Percentiles rank a stretch among this genome's conserved stretches.
Conservation (phyloP, 2,329 filamentous ascomycete species). For the Venturiaceae sp. region DNA sequence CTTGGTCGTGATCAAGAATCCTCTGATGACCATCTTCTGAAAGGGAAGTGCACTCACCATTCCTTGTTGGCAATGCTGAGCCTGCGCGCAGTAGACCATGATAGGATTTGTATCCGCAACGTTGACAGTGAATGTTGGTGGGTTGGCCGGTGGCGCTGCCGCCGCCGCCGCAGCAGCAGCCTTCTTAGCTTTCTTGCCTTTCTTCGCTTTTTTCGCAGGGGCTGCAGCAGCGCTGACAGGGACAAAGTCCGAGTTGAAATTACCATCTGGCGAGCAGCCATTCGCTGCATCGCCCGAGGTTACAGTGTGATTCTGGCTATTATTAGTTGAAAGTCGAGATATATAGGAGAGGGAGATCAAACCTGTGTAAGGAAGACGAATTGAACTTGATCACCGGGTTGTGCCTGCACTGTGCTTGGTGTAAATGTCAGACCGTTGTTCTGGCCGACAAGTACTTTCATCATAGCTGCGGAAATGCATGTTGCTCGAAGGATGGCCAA, state of each 20-base stretch:
- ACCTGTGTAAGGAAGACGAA: slow-evolving; percentile 28
- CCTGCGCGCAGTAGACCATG: slow-evolving; percentile 30
- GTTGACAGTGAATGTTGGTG: slow-evolving; percentile 19
- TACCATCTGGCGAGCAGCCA: slow-evolving; percentile 24
- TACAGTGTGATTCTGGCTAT: slow-evolving; percentile 23
- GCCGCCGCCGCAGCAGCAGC: neutral
- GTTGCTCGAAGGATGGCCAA: slow-evolving; percentile 17
- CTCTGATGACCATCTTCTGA: slow-evolving; percentile 30
- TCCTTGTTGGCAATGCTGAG: slow-evolving; percentile 24
- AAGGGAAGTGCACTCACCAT: slow-evolving; percentile 24
- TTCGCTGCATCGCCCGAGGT: slow-evolving; percentile 23
- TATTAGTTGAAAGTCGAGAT: neutral
- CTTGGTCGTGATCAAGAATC: slow-evolving; percentile 18
- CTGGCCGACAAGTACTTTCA: slow-evolving; percentile 21
- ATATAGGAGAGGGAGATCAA: neutral
- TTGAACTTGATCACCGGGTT: slow-evolving; percentile 25
- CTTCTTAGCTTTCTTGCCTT: neutral
- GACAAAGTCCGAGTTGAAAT: slow-evolving; percentile 28
- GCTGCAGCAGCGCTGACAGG: slow-evolving; percentile 17
- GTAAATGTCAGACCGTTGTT: slow-evolving; percentile 19
- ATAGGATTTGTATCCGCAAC: slow-evolving; percentile 25
- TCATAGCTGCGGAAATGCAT: slow-evolving; percentile 20
- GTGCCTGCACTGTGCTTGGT: slow-evolving; percentile 23
- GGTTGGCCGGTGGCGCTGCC: neutral
- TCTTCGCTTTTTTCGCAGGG: neutral